Evolutionary conservation across 2,329 filamentous ascomycete species (phyloP), one percentile per base, ranked within the genome.

Genomic region (Macrophomina tecta): DNA sequence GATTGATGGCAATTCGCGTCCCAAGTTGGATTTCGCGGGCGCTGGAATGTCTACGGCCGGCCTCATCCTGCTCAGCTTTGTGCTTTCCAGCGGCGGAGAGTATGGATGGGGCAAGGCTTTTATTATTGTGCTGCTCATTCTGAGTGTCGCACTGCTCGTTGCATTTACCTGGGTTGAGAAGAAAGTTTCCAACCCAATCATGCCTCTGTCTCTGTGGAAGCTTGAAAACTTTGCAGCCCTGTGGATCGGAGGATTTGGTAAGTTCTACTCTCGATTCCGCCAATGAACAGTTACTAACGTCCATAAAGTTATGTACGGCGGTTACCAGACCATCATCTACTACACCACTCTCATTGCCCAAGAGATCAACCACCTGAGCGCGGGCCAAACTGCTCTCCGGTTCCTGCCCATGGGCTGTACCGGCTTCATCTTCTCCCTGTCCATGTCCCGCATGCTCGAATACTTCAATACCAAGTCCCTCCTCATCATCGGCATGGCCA

Each of bases 41-140:
- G 80, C 81, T 1, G 73, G 77, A 1, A 70, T 82, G 11, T 82
- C 80, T 0, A 83, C 81, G 0, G 74, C 73, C 1, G 81, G 81
- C 0, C 70, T 83, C 2, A 81, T 83, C 18, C 66, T 83, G 7
- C 76, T 83, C 12, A 80, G 80, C 28, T 82, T 82, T 38, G 80
- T 82, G 2, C 74, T 82, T 0, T 81, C 80, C 0, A 80, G 80
- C 67, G 81, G 81, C 2, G 81, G 81, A 18, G 75, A 78, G n/a
- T 83, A 82, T 67, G 81, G 81, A 16, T 82, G 81, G 81, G 77
- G 75, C 55, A 78, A 78, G 53, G 77, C 81, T 1, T 82, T 82
- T 60, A 81, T 82, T 65, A 82, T 82, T 34, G 78, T 76, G 9
- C 70, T 82, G 1, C 69, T 82, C 7, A 68, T 82, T 3, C 36